Percentiles rank a stretch among this genome's conserved stretches.
phyloP scores from a whole-genome alignment of 2,329 filamentous ascomycete genomes.

The Apiospora kogelbergensis region DNA sequence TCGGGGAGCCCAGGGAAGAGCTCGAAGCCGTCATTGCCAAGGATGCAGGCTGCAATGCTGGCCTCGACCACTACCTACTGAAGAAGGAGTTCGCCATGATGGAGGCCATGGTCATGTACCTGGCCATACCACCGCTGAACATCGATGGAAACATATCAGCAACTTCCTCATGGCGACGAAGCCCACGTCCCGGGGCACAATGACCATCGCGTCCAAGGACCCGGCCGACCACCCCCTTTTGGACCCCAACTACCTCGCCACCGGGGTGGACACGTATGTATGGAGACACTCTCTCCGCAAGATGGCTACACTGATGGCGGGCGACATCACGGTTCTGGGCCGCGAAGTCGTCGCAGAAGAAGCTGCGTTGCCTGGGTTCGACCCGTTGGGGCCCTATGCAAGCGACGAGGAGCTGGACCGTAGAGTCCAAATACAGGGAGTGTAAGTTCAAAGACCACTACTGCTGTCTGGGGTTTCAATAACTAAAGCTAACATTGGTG shows the following conservation, averaged over 20 bases:
- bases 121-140: background rate
- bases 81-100: background rate
- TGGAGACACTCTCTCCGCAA: background rate
- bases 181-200: constrained; percentile 1
- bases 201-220: background rate
- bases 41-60: constrained; percentile 33
- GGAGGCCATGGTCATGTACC: background rate
- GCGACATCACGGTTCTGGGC: background rate
- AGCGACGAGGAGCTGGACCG: constrained; percentile 5
- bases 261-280: background rate
- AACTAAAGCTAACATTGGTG: background rate
- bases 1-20: constrained; percentile 26
- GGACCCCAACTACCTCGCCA: constrained; percentile 1
- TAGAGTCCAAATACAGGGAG: background rate
- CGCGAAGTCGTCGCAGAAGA: constrained; percentile 1
- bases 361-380: background rate
- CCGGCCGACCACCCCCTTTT: background rate
- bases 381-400: background rate
- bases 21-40: constrained; percentile 31
- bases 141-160: background rate
- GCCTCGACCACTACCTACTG: constrained; percentile 19
- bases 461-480: too few species aligned
- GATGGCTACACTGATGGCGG: background rate
- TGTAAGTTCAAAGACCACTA: background rate
- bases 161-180: constrained; percentile 18